Base-by-base conservation (phyloP, 306 rosid genomes). In the Pterocarpus macrocarpus region DNA sequence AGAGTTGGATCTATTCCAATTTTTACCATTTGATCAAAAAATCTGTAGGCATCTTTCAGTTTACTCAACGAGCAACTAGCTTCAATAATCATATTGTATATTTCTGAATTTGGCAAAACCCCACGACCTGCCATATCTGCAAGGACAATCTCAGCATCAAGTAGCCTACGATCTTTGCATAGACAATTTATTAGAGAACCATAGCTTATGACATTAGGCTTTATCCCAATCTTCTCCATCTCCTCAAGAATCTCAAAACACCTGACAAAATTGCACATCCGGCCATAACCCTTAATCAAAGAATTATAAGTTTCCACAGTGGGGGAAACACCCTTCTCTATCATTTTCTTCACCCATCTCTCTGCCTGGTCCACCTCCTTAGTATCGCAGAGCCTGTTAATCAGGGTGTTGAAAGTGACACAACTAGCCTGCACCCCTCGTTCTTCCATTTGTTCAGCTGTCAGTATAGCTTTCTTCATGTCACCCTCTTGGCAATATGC, bases 41-140 rank as follows among this genome's bases (percentile, higher is more conserved):
- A 81, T 50, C 86, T 81, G 73, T 83, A 86, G 55, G 97, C 93
- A 28, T 79, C 90, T 82, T 80, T 77, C 86, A 91, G 36, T 76
- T 87, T 89, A 61, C 88, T 82, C 43, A 76, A 77, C 13, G 88
- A 78, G 76, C 90, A 94, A 61, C 80, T 84, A 73, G 91, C 85
- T 71, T 88, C 90, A 57, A 91, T 92, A 79, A 94, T 83, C 86
- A 91, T 94, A 77, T 92, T 94, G 79, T 94, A 94, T 80, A 91
- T 83, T 78, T 88, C 86, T 61, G 87, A 90, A 80, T 92, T 89
- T 68, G 96, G 94, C 38, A 82, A 72, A 84, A 90, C 83, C 68
- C 91, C 92, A 53, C 84, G 87, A 58, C 81, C 57, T 22, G 61
- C 38, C 98, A 91, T 90, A 85, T 94, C 97, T 6, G 75, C 80